Evolutionary conservation across 2,329 filamentous ascomycete genomes (phyloP).

Genomic region (Monosporascus sp.): DNA sequence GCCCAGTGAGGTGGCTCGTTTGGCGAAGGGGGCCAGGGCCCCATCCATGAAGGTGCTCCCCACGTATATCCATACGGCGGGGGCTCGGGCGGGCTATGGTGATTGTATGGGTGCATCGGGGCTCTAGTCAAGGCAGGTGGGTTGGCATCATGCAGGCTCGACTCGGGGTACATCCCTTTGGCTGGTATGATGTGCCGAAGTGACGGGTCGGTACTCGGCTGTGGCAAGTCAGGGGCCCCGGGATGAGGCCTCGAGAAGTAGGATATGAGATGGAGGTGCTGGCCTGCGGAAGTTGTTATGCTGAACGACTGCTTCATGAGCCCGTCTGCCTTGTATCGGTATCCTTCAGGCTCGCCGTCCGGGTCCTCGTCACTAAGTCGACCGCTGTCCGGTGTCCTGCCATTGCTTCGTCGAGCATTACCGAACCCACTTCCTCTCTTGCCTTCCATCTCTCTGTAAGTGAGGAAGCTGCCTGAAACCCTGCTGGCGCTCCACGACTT

Average conservation of each 20-base stretch:
- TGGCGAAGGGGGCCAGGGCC: conserved; percentile 32
- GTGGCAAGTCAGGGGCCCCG: conserved; percentile 64
- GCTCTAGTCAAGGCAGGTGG: conserved; percentile 75
- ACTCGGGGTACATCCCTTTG: conserved; percentile 97
- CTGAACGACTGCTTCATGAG: conserved; percentile 99
- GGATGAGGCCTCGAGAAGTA: conserved; percentile 85
- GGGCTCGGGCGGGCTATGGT: conserved; percentile 19
- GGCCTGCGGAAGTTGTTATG: conserved; percentile 82
- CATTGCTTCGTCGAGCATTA: conserved; percentile 49
- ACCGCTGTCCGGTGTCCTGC: conserved; percentile 78
- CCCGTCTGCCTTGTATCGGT: conserved; percentile 91
- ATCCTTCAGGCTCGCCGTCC: conserved; percentile 80
- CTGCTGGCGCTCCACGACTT: conserved; percentile 99
- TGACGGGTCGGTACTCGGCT: conserved; percentile 74
- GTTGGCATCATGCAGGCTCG: conserved; percentile 79
- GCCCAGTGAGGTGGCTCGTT: conserved; percentile 34
- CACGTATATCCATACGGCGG: conserved; percentile 34
- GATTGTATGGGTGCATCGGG: conserved; percentile 52
- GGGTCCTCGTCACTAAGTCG: conserved; percentile 80
- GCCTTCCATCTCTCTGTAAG: conserved; percentile 98
- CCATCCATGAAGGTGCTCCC: conserved; percentile 30
- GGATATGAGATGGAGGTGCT: conserved; percentile 95
- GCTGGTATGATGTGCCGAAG: conserved; percentile 78
- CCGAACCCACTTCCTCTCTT: conserved; percentile 80
- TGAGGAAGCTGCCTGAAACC: conserved; percentile 94